phyloP scores from a whole-genome alignment of 116 monocot genomes.

The Papilionanthe hybrid region DNA sequence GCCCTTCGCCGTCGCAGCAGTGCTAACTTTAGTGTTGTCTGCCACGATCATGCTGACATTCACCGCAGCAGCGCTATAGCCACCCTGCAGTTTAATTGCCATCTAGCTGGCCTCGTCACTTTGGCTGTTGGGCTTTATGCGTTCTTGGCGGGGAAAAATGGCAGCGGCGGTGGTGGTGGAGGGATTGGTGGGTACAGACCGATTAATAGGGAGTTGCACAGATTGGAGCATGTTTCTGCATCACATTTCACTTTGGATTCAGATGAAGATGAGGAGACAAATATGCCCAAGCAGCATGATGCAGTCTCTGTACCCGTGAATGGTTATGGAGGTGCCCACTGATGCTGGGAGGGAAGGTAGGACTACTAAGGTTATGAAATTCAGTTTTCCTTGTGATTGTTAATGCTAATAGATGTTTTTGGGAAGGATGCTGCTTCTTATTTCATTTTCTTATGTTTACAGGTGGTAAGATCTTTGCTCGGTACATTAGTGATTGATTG shows the following conservation, averaged over 20 bases:
- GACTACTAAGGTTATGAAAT: background rate
- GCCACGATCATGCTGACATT: conserved; percentile 51
- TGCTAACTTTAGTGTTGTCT: conserved; percentile 49
- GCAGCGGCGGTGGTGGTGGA: background rate
- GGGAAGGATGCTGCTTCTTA: background rate
- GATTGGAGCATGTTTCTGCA: conserved; percentile 9
- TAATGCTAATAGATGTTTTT: background rate
- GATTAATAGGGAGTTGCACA: conserved; percentile 47
- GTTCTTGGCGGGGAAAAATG: conserved; percentile 5
- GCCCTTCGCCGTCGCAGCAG: conserved; percentile 29
- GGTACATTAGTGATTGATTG: too few relatives aligned
- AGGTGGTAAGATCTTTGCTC: too few relatives aligned
- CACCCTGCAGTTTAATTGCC: conserved; percentile 83
- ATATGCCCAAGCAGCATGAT: background rate
- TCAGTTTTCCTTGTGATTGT: background rate
- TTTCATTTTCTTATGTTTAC: too few relatives aligned
- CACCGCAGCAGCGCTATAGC: conserved; percentile 70
- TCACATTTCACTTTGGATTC: conserved; percentile 8
- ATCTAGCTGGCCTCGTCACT: conserved; percentile 48
- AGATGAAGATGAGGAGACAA: conserved; percentile 14
- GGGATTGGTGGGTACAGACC: conserved; percentile 35
- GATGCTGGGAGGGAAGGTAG: background rate
- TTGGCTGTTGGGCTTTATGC: conserved; percentile 28
- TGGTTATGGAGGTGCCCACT: conserved; percentile 7
- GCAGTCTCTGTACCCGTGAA: background rate